Evolutionary conservation across 352 stramenopile genomes (phyloP).

Genomic region (Phytophthora europaea): DNA sequence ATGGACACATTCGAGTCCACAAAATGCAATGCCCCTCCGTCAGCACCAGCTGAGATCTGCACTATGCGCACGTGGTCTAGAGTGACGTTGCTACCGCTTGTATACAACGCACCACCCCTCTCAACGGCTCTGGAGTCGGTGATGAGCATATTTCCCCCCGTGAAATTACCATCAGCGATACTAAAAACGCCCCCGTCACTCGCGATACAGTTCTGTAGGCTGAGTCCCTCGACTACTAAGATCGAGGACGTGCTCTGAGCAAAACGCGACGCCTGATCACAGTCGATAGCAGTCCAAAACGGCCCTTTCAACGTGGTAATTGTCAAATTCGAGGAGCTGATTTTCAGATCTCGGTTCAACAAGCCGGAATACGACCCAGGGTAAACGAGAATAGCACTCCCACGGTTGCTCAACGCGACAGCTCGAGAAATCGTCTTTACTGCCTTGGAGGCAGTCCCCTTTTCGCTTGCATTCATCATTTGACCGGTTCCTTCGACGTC

Average conservation of each 20-base stretch:
- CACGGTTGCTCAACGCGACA: constrained; percentile 42
- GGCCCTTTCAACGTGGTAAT: constrained; percentile 61
- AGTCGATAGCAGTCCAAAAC: constrained; percentile 62
- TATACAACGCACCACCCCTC: constrained; percentile 43
- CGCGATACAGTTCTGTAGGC: constrained; percentile 46
- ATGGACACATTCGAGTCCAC: constrained; percentile 28
- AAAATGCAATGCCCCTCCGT: constrained; percentile 47
- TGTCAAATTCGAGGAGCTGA: constrained; percentile 29
- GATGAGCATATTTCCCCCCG: constrained; percentile 38
- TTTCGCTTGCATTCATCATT: constrained; percentile 66
- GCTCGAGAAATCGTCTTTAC: constrained; percentile 55
- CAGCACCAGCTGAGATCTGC: constrained; percentile 19
- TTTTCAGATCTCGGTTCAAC: constrained; percentile 45
- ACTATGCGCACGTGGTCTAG: constrained; percentile 26
- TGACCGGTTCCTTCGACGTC: constrained; percentile 58
- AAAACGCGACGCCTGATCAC: constrained; percentile 28
- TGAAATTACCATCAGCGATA: constrained; percentile 25
- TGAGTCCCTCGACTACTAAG: constrained; percentile 47
- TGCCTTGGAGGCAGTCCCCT: constrained; percentile 62
- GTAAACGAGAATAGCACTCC: constrained; percentile 63
- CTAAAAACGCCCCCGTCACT: constrained; percentile 37
- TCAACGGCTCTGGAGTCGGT: constrained; percentile 16
- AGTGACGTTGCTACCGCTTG: constrained; percentile 17
- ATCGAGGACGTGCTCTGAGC: constrained; percentile 18
- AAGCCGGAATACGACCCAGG: constrained; percentile 57